Percentiles rank a stretch among this genome's conserved stretches.
Conservation (phyloP, 2,329 filamentous ascomycete species). For the Sporothrix variecibatus region DNA sequence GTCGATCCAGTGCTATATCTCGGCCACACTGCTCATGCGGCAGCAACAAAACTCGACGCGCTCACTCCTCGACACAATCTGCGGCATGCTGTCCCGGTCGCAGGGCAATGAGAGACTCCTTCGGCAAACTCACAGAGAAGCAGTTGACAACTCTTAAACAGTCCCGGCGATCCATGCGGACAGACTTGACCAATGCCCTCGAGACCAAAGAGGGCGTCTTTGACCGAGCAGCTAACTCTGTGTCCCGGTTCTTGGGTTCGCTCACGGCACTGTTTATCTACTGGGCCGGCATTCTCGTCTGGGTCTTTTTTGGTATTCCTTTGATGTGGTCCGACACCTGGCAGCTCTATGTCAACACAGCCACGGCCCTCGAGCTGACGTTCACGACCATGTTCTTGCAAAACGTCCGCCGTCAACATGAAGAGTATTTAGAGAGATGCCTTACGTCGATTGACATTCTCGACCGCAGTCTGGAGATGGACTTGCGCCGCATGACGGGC, state of each 20-base stretch:
- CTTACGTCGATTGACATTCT: slow-evolving; percentile 40
- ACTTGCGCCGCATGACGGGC: slow-evolving; percentile 40
- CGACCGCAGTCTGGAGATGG: slow-evolving; percentile 40
- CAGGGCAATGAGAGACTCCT: slow-evolving; percentile 39
- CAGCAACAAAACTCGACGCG: slow-evolving; percentile 42
- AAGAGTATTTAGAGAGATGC: slow-evolving; percentile 37
- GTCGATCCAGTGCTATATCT: slow-evolving; percentile 43
- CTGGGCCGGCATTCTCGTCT: slow-evolving; percentile 41
- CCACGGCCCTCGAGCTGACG: slow-evolving; percentile 46
- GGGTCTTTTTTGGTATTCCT: slow-evolving; percentile 39
- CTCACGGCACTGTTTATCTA: slow-evolving; percentile 38
- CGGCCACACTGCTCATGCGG: slow-evolving; percentile 43
- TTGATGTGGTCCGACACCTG: slow-evolving; percentile 40
- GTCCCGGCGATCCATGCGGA: slow-evolving; percentile 32
- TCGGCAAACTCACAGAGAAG: slow-evolving; percentile 31
- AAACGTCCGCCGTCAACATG: slow-evolving; percentile 43
- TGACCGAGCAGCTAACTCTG: slow-evolving; percentile 35
- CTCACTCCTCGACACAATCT: slow-evolving; percentile 36
- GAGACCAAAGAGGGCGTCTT: slow-evolving; percentile 38
- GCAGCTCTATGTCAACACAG: slow-evolving; percentile 48
- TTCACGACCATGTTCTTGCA: slow-evolving; percentile 44
- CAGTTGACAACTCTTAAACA: slow-evolving; percentile 29
- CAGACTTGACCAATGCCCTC: slow-evolving; percentile 33
- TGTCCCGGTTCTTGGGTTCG: slow-evolving; percentile 37
- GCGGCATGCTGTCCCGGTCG: slow-evolving; percentile 39